These are phyloP conservation scores for Epichloe festucae DNA, from an alignment of 2,329 filamentous ascomycete species.

Conservation along the genomic window DNA sequence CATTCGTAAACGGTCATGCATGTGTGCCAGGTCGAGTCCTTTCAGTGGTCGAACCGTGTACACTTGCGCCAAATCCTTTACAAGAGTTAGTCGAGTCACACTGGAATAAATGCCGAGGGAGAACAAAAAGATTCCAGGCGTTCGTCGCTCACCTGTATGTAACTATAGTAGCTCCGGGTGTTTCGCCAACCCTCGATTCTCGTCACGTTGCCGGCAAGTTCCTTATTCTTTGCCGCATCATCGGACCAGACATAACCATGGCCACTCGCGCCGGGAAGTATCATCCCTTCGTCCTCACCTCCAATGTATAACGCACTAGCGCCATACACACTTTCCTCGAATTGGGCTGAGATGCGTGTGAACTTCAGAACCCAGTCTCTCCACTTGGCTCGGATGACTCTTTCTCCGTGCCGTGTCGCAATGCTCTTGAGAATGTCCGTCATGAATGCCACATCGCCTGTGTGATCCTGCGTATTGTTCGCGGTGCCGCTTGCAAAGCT, in stretches of 20 bases:
- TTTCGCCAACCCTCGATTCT: conserved; percentile 95
- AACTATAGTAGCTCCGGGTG: conserved; percentile 89
- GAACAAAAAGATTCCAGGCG: no score
- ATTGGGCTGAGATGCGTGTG: conserved; percentile 80
- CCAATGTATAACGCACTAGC: conserved; percentile 81
- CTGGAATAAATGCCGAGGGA: neutral
- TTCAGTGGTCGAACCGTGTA: conserved; percentile 57
- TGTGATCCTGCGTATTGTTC: conserved; percentile 49
- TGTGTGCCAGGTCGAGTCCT: conserved; percentile 76
- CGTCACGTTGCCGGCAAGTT: conserved; percentile 82
- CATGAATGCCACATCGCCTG: conserved; percentile 84
- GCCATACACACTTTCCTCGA: conserved; percentile 92
- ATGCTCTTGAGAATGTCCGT: conserved; percentile 73
- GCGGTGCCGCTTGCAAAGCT: conserved; percentile 30
- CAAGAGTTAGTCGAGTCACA: neutral
- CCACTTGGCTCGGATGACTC: conserved; percentile 84
- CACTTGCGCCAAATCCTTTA: conserved; percentile 50
- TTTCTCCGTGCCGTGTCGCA: conserved; percentile 73
- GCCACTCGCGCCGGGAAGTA: conserved; percentile 49
- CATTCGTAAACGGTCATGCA: conserved; percentile 80
- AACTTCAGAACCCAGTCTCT: conserved; percentile 91
- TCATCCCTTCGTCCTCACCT: conserved; percentile 53
- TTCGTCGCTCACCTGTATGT: conserved; percentile 55
- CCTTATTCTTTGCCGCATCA: conserved; percentile 64
- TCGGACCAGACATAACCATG: conserved; percentile 95